Evolutionary conservation across 2,329 filamentous ascomycete genomes (phyloP).

Genomic region (Aspergillus clavatus): DNA sequence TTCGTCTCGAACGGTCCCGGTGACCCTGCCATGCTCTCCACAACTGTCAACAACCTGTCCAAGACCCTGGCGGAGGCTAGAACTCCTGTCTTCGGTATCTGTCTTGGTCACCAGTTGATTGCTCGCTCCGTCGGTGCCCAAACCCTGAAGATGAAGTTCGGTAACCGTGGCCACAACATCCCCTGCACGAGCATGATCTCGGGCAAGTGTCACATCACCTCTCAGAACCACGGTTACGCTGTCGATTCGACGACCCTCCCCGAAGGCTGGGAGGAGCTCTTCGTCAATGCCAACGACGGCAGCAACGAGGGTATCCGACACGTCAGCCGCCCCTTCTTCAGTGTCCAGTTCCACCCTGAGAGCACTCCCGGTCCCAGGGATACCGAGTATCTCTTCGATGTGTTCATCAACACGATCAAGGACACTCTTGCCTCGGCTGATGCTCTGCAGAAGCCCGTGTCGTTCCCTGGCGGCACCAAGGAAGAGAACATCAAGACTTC

Average conservation of each 20-base stretch:
- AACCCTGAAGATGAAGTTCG: slow-evolving; percentile 97
- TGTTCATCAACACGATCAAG: slow-evolving; percentile 83
- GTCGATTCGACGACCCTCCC: slow-evolving; percentile 76
- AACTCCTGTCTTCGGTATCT: slow-evolving; percentile 92
- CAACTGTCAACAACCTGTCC: slow-evolving; percentile 73
- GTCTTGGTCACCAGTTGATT: slow-evolving; percentile 88
- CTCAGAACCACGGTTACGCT: slow-evolving; percentile 95
- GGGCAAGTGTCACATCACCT: slow-evolving; percentile 97
- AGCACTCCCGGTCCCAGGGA: slow-evolving; percentile 92
- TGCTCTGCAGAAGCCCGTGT: slow-evolving; percentile 67
- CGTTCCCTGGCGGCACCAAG: slow-evolving; percentile 78
- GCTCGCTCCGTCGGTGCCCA: slow-evolving; percentile 79
- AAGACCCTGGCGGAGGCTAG: slow-evolving; percentile 70
- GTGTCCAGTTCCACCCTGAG: slow-evolving; percentile 98
- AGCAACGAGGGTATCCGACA: slow-evolving; percentile 98
- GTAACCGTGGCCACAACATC: slow-evolving; percentile 97
- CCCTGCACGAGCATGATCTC: slow-evolving; percentile 94
- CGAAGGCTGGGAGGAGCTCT: slow-evolving; percentile 83
- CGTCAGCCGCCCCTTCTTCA: slow-evolving; percentile 81
- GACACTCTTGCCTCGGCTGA: slow-evolving; percentile 63
- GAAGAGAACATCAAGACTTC: slow-evolving; percentile 73
- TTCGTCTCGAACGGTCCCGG: slow-evolving; percentile 98
- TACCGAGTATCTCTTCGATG: slow-evolving; percentile 94
- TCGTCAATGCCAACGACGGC: slow-evolving; percentile 96
- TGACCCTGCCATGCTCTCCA: slow-evolving; percentile 79